Conservation (phyloP, 139 green algal genomes). For the Edaphochlamys debaryana region DNA sequence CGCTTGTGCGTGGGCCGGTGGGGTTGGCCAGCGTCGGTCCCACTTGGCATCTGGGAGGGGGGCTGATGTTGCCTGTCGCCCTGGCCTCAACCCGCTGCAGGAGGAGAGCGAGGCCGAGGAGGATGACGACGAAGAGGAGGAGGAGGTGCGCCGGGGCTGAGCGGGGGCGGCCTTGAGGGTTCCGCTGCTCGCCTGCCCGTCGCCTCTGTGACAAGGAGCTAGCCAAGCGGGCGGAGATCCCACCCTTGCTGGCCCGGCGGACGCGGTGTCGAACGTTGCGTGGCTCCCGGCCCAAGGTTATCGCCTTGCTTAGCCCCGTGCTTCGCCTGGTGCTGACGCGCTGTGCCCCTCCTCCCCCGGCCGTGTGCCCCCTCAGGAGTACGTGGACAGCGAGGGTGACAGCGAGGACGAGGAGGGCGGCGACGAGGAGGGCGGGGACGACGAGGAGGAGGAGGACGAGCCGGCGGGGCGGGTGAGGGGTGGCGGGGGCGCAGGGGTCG, state of each 20-base stretch:
- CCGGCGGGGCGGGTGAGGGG: not conserved
- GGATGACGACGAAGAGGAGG: slow-evolving; percentile 18
- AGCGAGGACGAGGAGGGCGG: slow-evolving; percentile 10
- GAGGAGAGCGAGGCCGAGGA: slow-evolving; percentile 39
- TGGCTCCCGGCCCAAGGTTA: too few species aligned
- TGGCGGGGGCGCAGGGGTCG: not conserved
- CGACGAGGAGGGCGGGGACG: slow-evolving; percentile 12
- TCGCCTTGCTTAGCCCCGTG: not conserved
- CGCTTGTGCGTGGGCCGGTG: too few species aligned
- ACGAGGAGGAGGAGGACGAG: slow-evolving; percentile 9
- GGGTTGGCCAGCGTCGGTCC: too few species aligned
- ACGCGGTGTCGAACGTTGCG: too few species aligned
- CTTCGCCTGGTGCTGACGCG: not conserved
- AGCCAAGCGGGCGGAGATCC: too few species aligned
- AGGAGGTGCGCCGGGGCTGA: not conserved
- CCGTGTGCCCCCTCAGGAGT: not conserved
- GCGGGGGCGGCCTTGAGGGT: too few species aligned
- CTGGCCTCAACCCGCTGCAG: too few species aligned
- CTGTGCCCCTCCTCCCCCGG: not conserved
- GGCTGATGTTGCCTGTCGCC: not conserved
- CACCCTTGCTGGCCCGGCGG: too few species aligned
- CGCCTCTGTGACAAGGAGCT: too few species aligned
- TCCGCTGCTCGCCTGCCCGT: too few species aligned
- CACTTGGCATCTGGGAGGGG: not conserved
- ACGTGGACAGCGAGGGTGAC: slow-evolving; percentile 35